These are phyloP conservation scores for Phlebopus sp. DNA, from an alignment of 1,284 basidiomycete genomes.

Conservation along the genomic window DNA sequence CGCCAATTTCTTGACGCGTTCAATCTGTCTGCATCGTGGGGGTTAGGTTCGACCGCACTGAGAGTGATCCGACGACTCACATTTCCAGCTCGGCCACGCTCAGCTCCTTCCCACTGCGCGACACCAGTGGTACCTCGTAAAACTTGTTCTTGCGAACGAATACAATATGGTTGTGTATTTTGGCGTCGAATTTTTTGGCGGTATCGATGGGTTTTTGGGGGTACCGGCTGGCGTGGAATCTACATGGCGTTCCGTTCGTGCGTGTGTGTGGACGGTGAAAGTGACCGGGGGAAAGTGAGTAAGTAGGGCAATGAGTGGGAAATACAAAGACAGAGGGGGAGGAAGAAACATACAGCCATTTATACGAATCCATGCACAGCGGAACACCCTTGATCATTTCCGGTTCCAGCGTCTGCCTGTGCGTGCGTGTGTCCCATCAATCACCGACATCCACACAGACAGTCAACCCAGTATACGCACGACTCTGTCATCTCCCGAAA, in stretches of 20 bases:
- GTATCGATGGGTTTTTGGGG: constrained; percentile 84
- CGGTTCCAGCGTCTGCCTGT: constrained; percentile 80
- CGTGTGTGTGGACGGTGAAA: too few relatives aligned
- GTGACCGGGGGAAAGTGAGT: too few relatives aligned
- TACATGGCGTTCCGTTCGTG: constrained; percentile 21
- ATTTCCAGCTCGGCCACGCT: constrained; percentile 78
- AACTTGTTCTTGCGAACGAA: constrained; percentile 92
- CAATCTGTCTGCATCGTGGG: constrained; percentile 60
- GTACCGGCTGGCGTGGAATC: constrained; percentile 89
- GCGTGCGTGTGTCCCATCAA: constrained; percentile 45
- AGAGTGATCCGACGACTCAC: constrained; percentile 31
- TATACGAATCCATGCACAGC: constrained; percentile 94
- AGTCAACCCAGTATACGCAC: too few relatives aligned
- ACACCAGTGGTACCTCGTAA: constrained; percentile 73
- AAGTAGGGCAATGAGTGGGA: too few relatives aligned
- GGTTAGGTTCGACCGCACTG: constrained; percentile 4
- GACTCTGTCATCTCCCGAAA: constrained; percentile 82
- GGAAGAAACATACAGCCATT: constrained; percentile 68
- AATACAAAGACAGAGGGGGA: too few relatives aligned
- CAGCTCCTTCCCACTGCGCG: constrained; percentile 63
- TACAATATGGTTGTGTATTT: constrained; percentile 82
- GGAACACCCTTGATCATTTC: constrained; percentile 84
- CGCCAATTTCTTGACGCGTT: constrained; percentile 70
- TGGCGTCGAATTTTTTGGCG: constrained; percentile 78
- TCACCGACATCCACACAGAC: too few relatives aligned